phyloP scores from a whole-genome alignment of 2,329 filamentous ascomycete species.

The Coleophoma eucalyptorum region DNA sequence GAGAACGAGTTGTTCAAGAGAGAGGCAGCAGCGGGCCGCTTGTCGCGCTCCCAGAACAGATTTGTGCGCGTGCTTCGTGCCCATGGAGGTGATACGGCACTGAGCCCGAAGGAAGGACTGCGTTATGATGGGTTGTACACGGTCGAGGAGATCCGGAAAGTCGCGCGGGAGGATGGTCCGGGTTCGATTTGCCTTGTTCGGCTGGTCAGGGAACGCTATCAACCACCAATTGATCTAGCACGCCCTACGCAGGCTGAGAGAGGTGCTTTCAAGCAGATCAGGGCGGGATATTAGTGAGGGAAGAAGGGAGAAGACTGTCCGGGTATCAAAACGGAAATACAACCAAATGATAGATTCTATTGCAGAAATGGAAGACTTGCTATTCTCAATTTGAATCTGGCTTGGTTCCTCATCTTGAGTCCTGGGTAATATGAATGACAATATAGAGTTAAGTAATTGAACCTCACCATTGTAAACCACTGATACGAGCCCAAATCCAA shows the following conservation, averaged over 20 bases:
- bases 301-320: not conserved
- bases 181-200: not conserved
- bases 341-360: too few species aligned
- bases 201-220: not conserved
- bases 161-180: not conserved
- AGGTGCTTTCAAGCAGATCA: not conserved
- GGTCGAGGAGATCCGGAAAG: not conserved
- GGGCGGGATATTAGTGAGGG: not conserved
- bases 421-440: too few species aligned
- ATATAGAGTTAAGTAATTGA: not conserved
- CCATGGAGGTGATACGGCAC: not conserved
- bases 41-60: not conserved
- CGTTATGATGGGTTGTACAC: not conserved
- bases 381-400: too few species aligned
- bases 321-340: too few species aligned
- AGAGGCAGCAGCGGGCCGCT: not conserved
- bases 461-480: not conserved
- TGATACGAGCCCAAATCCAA: not conserved
- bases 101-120: not conserved
- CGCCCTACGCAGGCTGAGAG: not conserved
- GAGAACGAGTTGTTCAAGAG: not conserved
- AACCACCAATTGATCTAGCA: not conserved
- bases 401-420: too few species aligned
- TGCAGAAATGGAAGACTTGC: too few species aligned
- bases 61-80: not conserved